Percentiles rank a stretch among this genome's conserved stretches.
phyloP scores from a whole-genome alignment of 495 filamentous ascomycete species.

The Neurospora cerealis region DNA sequence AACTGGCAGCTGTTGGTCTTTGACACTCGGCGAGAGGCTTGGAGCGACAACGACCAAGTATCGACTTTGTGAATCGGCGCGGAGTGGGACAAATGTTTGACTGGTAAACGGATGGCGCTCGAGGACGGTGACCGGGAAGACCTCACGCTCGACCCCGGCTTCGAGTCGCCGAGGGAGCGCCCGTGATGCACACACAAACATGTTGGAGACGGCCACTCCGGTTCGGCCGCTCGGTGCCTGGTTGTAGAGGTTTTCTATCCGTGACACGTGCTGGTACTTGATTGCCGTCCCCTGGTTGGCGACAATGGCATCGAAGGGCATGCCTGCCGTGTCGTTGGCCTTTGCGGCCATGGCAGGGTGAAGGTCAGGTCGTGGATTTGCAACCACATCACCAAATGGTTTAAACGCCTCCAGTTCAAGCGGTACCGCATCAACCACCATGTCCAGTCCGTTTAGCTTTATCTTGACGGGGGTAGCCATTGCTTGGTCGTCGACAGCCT shows the following conservation, averaged over 20 bases:
- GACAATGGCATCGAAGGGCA: slow-evolving; percentile 32
- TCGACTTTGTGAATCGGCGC: slow-evolving; percentile 37
- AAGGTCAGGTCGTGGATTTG: slow-evolving; percentile 51
- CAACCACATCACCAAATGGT: slow-evolving; percentile 74
- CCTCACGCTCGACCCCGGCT: slow-evolving; percentile 1
- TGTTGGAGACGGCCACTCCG: slow-evolving; percentile 60
- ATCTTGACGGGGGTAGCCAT: slow-evolving; percentile 21
- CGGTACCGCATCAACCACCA: slow-evolving; percentile 40
- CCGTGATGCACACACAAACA: slow-evolving; percentile 82
- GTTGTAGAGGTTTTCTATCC: slow-evolving; percentile 56
- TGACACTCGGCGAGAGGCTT: slow-evolving; percentile 34
- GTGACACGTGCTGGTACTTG: slow-evolving; percentile 74
- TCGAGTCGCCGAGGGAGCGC: slow-evolving; percentile 5
- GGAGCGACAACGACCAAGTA: slow-evolving; percentile 93
- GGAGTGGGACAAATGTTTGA: slow-evolving; percentile 83
- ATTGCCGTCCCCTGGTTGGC: slow-evolving; percentile 84
- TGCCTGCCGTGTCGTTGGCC: slow-evolving; percentile 17
- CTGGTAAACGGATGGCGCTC: slow-evolving; percentile 92
- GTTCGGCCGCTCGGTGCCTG: slow-evolving; percentile 51
- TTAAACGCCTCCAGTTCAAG: slow-evolving; percentile 60
- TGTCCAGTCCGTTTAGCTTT: slow-evolving; percentile 6
- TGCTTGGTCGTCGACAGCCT: background rate
- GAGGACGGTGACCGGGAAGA: slow-evolving; percentile 65
- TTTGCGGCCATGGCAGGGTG: slow-evolving; percentile 28
- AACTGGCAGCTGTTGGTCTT: slow-evolving; percentile 20